phyloP scores from a whole-genome alignment of 2,329 filamentous ascomycete species.

The Seiridium unicorne region DNA sequence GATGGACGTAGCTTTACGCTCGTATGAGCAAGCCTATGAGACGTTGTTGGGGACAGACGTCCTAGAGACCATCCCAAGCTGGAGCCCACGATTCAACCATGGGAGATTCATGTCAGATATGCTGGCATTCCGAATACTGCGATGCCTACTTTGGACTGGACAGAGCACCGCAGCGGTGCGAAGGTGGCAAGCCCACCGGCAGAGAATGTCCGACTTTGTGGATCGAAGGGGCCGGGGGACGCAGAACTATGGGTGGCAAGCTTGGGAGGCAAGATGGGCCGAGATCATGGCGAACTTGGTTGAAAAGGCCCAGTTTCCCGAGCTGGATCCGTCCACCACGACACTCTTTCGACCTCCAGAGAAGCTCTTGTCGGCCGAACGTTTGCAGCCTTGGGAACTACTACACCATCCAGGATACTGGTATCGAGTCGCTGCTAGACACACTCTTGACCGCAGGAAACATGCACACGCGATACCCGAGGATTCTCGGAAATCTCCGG shows the following conservation, averaged over 20 bases:
- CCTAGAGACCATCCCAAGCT: conserved; percentile 84
- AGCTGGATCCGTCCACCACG: conserved; percentile 42
- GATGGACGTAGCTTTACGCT: conserved; percentile 81
- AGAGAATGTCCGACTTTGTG: conserved; percentile 72
- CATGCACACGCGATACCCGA: conserved; percentile 58
- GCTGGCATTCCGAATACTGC: conserved; percentile 75
- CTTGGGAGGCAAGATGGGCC: conserved; percentile 81
- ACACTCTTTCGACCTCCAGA: conserved; percentile 55
- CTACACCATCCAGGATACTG: conserved; percentile 68
- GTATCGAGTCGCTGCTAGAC: conserved; percentile 60
- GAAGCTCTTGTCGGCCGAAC: conserved; percentile 55
- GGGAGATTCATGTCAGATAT: conserved; percentile 84
- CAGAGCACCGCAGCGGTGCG: conserved; percentile 78
- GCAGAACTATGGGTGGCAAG: conserved; percentile 87
- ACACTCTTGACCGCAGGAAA: conserved; percentile 50
- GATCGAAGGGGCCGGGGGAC: conserved; percentile 83
- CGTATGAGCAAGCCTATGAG: conserved; percentile 86
- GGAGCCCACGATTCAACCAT: conserved; percentile 89
- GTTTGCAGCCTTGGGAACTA: conserved; percentile 61
- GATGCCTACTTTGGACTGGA: conserved; percentile 78
- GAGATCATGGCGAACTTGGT: conserved; percentile 61
- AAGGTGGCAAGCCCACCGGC: conserved; percentile 76
- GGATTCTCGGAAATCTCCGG: conserved; percentile 54
- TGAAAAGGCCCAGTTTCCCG: conserved; percentile 50
- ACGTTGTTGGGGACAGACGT: conserved; percentile 78